phyloP scores from a whole-genome alignment of 768 basidiomycete species.

The Obba rivulosa region DNA sequence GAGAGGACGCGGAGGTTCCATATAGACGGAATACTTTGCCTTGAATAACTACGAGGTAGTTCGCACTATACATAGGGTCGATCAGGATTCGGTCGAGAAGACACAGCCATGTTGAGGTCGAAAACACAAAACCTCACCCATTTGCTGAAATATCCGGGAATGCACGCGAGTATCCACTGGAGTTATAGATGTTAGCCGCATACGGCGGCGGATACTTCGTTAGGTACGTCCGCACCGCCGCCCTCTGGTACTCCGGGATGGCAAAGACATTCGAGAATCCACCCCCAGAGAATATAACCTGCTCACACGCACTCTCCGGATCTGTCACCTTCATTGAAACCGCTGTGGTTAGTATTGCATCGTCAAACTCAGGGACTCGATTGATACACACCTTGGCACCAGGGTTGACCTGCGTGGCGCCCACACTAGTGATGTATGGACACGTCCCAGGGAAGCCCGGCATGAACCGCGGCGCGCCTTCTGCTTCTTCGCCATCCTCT shows the following conservation, averaged over 20 bases:
- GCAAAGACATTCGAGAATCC: slow-evolving; percentile 38
- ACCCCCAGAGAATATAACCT: slow-evolving; percentile 31
- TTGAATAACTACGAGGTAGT: slow-evolving; percentile 24
- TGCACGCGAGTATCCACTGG: slow-evolving; percentile 23
- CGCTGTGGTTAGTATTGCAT: neutral
- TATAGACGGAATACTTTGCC: slow-evolving; percentile 19
- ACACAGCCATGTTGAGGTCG: neutral
- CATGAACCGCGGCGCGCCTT: slow-evolving; percentile 26
- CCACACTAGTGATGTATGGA: slow-evolving; percentile 34
- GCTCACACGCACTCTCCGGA: slow-evolving; percentile 32
- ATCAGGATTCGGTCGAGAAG: neutral
- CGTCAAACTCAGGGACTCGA: neutral
- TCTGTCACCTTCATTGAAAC: slow-evolving; percentile 17
- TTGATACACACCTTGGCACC: slow-evolving; percentile 16
- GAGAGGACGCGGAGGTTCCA: slow-evolving; percentile 34
- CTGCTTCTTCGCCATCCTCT: slow-evolving; percentile 9
- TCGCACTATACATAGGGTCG: slow-evolving; percentile 10
- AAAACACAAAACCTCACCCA: slow-evolving; percentile 16
- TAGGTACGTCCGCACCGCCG: slow-evolving; percentile 23
- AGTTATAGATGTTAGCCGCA: slow-evolving; percentile 28
- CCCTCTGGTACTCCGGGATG: slow-evolving; percentile 29
- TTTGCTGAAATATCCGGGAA: slow-evolving; percentile 30
- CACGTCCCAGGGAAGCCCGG: slow-evolving; percentile 40
- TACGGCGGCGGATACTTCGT: slow-evolving; percentile 27
- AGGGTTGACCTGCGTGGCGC: slow-evolving; percentile 32